phyloP scores from a whole-genome alignment of 192 early-diverging fungal genomes.

The Coemansia nantahalensis region DNA sequence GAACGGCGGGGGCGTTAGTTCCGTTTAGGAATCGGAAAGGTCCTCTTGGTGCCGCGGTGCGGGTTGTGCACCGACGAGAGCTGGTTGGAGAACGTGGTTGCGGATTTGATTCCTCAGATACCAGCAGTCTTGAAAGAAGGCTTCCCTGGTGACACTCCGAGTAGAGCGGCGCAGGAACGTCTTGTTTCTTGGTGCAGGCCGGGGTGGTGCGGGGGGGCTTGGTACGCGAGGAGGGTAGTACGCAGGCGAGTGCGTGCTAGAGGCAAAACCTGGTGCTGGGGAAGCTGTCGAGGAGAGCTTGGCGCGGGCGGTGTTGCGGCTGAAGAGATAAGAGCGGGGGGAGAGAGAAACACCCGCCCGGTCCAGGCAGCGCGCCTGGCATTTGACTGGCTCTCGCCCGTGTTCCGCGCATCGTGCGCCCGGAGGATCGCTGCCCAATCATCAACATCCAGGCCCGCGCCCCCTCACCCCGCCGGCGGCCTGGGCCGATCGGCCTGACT shows the following conservation, averaged over 20 bases:
- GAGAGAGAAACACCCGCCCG: neutral
- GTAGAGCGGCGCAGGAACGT: constrained; percentile 2
- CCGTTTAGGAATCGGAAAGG: constrained; percentile 67
- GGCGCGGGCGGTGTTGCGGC: no score
- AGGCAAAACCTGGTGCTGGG: no score
- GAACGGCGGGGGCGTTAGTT: constrained; percentile 24
- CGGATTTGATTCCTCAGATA: neutral
- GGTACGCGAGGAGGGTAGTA: no score
- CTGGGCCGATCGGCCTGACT: neutral
- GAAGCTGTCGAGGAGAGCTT: no score
- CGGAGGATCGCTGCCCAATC: constrained; percentile 23
- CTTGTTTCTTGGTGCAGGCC: constrained; percentile 1
- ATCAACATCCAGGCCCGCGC: constrained; percentile 27
- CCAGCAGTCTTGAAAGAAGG: constrained; percentile 2
- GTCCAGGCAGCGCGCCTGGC: constrained; percentile 5
- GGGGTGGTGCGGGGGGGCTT: no score
- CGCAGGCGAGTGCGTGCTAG: no score
- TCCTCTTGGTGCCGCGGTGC: constrained; percentile 72
- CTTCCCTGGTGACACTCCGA: neutral
- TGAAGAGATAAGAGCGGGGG: neutral
- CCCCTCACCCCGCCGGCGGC: no score
- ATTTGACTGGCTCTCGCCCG: constrained; percentile 28
- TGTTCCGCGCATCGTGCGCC: neutral
- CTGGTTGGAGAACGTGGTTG: constrained; percentile 70
- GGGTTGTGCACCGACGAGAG: constrained; percentile 78